phyloP scores from a whole-genome alignment of 257 asterid genomes.

The Knoxia roxburghii region DNA sequence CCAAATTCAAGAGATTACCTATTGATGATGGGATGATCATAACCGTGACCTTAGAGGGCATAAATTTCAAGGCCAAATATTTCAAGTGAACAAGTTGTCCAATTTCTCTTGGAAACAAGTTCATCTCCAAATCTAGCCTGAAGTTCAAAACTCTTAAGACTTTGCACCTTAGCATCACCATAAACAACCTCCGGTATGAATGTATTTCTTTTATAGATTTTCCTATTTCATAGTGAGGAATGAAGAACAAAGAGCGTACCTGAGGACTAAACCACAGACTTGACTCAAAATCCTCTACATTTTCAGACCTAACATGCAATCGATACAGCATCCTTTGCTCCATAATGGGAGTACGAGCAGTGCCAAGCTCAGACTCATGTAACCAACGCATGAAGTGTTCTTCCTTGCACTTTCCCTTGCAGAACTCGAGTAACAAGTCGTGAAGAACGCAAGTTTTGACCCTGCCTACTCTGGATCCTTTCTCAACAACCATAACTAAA shows the following conservation, averaged over 20 bases:
- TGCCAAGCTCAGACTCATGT: no score
- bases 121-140: no score
- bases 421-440: not conserved
- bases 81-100: not conserved
- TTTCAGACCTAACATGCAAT: not conserved
- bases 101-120: not conserved
- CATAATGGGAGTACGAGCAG: not conserved
- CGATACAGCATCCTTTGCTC: not conserved
- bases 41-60: no score
- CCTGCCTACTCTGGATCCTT: not conserved
- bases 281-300: not conserved
- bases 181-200: not conserved
- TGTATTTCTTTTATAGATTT: no score
- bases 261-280: not conserved
- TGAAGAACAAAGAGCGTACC: constrained; percentile 1
- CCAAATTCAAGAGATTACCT: not conserved
- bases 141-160: not conserved
- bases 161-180: not conserved
- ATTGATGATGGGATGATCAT: not conserved
- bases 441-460: not conserved
- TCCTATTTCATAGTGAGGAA: not conserved
- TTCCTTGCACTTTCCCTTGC: not conserved
- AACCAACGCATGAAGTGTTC: not conserved
- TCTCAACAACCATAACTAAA: not conserved
- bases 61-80: constrained; percentile 5